Evolutionary conservation across 2,329 filamentous ascomycete species (phyloP).

Genomic region (Neonectria neomacrospora): DNA sequence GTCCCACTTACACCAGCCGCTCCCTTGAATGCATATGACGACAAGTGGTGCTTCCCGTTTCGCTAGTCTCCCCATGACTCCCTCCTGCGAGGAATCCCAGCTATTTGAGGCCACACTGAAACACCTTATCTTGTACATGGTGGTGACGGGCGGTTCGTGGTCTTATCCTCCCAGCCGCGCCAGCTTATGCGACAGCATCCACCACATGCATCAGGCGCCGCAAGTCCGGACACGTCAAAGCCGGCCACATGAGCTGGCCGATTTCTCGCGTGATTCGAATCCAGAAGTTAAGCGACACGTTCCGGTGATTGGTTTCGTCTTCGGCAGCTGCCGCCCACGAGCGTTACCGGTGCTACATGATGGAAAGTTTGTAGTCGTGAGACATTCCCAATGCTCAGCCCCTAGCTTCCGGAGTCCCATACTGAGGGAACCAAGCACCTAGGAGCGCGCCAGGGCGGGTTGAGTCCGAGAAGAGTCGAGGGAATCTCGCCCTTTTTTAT

Average conservation of each 20-base stretch:
- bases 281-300: constrained; percentile 6
- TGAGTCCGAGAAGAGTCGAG: neutral
- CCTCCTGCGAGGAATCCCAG: constrained; percentile 24
- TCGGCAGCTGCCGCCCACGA: no score
- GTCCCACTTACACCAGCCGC: constrained; percentile 26
- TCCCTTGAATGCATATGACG: constrained; percentile 32
- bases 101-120: constrained; percentile 32
- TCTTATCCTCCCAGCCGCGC: constrained; percentile 33
- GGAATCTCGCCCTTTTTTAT: neutral
- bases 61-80: constrained; percentile 20
- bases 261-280: constrained; percentile 2
- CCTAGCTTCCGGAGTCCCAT: neutral
- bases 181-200: constrained; percentile 31
- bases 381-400: constrained; percentile 31
- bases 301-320: constrained; percentile 2
- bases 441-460: neutral
- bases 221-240: constrained; percentile 1
- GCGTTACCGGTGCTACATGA: neutral
- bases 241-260: constrained; percentile 3
- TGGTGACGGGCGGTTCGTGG: neutral
- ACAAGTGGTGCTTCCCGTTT: constrained; percentile 19
- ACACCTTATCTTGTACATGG: constrained; percentile 21
- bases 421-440: neutral
- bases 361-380: constrained; percentile 28
- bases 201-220: constrained; percentile 19